Evolutionary conservation across 2,329 filamentous ascomycete species (phyloP).

Genomic region (Blumeria hordei): DNA sequence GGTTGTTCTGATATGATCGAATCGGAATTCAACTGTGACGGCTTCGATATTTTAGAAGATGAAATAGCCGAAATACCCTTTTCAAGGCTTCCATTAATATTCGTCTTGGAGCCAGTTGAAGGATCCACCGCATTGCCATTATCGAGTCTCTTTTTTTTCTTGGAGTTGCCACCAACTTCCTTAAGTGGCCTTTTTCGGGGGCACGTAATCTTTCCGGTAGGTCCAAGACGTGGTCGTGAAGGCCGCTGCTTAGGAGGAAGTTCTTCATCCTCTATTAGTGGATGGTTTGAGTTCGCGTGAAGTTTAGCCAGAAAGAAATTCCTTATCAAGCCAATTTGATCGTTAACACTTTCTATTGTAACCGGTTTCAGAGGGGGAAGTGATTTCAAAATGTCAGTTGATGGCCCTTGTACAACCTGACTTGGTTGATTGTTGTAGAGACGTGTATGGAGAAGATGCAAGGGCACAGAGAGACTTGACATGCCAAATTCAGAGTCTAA

Average conservation of each 20-base stretch:
- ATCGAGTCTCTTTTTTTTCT: slow-evolving; percentile 66
- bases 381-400: slow-evolving; percentile 30
- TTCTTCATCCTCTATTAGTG: slow-evolving; percentile 83
- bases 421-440: slow-evolving; percentile 66
- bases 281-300: slow-evolving; percentile 57
- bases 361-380: slow-evolving; percentile 52
- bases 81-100: slow-evolving; percentile 17
- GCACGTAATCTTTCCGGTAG: slow-evolving; percentile 66
- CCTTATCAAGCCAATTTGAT: slow-evolving; percentile 68
- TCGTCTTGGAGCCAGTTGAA: slow-evolving; percentile 10
- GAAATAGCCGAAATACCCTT: slow-evolving; percentile 18
- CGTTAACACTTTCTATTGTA: slow-evolving; percentile 50
- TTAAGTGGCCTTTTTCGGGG: slow-evolving; percentile 63
- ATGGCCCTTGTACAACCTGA: slow-evolving; percentile 31
- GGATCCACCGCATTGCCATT: slow-evolving; percentile 18
- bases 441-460: slow-evolving; percentile 80
- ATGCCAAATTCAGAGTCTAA: slow-evolving; percentile 78
- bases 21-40: slow-evolving; percentile 10
- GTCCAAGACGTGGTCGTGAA: slow-evolving; percentile 35
- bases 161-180: slow-evolving; percentile 51
- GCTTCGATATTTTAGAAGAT: slow-evolving; percentile 28
- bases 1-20: slow-evolving; percentile 28
- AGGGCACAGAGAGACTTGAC: slow-evolving; percentile 67
- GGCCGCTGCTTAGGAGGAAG: slow-evolving; percentile 67
- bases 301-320: slow-evolving; percentile 83